Conservation (phyloP, 331 rosid genomes). For the Pyracantha coccinea region DNA sequence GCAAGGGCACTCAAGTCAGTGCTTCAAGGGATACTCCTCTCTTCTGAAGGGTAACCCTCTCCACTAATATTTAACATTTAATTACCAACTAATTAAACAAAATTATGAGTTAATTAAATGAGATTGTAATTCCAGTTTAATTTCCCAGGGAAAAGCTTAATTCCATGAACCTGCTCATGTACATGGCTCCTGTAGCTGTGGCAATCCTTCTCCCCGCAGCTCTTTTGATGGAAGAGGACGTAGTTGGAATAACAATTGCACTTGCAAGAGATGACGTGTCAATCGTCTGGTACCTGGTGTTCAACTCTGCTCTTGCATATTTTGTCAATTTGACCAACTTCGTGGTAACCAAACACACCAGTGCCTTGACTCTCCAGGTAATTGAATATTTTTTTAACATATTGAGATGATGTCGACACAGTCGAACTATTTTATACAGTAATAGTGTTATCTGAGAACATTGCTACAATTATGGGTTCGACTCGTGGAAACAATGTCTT, state of each 20-base stretch:
- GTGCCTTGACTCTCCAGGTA: conserved; percentile 57
- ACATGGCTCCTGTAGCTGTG: conserved; percentile 30
- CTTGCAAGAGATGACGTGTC: conserved; percentile 25
- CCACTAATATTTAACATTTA: too few species aligned
- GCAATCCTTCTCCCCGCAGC: conserved; percentile 27
- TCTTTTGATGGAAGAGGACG: conserved; percentile 9
- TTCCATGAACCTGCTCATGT: conserved; percentile 35
- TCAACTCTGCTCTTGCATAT: conserved; percentile 27
- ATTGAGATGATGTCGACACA: too few species aligned
- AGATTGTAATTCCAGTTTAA: too few species aligned
- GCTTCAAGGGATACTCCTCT: conserved; percentile 30
- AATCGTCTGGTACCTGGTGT: conserved; percentile 27
- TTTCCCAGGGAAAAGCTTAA: conserved; percentile 30
- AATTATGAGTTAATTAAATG: not conserved
- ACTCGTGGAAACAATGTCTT: too few species aligned
- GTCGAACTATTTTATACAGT: too few species aligned
- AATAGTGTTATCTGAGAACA: too few species aligned
- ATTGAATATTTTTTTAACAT: too few species aligned
- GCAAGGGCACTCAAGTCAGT: conserved; percentile 78
- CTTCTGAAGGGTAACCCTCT: conserved; percentile 28
- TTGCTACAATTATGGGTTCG: too few species aligned
- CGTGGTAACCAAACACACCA: conserved; percentile 32
- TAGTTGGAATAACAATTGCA: conserved; percentile 2
- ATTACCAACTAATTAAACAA: too few species aligned
- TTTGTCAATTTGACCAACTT: conserved; percentile 51